Base-by-base conservation (phyloP, 805 yeast species). In the Metschnikowia kofuensis region DNA sequence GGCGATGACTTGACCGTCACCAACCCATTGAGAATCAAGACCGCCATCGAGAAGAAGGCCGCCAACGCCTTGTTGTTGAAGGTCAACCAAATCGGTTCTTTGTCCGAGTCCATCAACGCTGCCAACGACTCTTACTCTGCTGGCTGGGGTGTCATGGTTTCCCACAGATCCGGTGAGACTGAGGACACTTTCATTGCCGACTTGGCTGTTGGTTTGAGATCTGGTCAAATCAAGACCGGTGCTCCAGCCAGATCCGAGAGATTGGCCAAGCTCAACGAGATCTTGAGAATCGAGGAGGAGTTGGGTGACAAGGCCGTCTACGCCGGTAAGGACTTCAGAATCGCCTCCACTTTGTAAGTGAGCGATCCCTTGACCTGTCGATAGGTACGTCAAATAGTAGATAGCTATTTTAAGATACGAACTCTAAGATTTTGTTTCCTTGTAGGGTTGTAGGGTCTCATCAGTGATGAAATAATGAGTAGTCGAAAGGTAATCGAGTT, bases 171-270 rank as follows among this genome's bases (percentile, higher is more conserved):
- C 65, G 99, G 99, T 80, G 99, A 92, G 84, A 91, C 97, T 62
- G 99, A 94, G 82, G 99, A 94, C 79, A 86, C 95, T 68, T 85
- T 89, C 81, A 92, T 92, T 75, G 98, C 99, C 69, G 98, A 92
- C 78, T 83, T 92, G 72, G 80, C 89, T 67, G 99, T 94, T 66
- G 98, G 98, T 82, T 83, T 92, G 75, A 89, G 97, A 85, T 67
- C 96, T 61, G 99, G 97, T 74, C 98, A 92, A 83, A 88, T 92
- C 78, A 92, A 92, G 91, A 89, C 97, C 64, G 99, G 99, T 85
- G 98, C 99, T 72, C 98, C 98, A 72, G 96, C 97, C 64, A 91
- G 99, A 83, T 89, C 97, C 63, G 99, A 92, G 83, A 92, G 99
- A 86, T 86, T 94, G 77, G 98, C 98, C 74, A 92, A 92, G 82